Conservation (phyloP, 2,329 filamentous ascomycete genomes). For the Aspergillus ochraceus region DNA sequence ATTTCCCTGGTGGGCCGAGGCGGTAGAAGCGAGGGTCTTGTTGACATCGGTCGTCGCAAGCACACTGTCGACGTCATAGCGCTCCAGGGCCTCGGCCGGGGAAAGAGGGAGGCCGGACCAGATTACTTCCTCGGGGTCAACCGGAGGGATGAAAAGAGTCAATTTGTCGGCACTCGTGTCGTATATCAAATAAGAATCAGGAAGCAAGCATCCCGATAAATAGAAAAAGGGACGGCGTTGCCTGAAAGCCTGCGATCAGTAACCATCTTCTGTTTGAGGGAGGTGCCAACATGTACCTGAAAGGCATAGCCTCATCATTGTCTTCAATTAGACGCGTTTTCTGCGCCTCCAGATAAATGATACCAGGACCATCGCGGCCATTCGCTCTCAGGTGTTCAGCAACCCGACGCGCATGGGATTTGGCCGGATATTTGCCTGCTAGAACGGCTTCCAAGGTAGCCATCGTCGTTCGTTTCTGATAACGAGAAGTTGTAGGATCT, state of each 20-base stretch:
- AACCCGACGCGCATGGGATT: constrained; percentile 82
- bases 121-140: constrained; percentile 83
- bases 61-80: constrained; percentile 81
- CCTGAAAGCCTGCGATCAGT: constrained; percentile 45
- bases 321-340: constrained; percentile 82
- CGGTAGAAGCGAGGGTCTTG: constrained; percentile 60
- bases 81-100: constrained; percentile 68
- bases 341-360: constrained; percentile 86
- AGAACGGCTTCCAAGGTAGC: constrained; percentile 42
- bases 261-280: not conserved
- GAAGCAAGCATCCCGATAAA: constrained; percentile 77
- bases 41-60: constrained; percentile 73
- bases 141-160: constrained; percentile 86
- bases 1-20: constrained; percentile 36
- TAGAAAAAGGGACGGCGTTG: constrained; percentile 96
- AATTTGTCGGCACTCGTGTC: constrained; percentile 71
- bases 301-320: constrained; percentile 78
- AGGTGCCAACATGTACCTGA: constrained; percentile 59
- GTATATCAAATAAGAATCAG: constrained; percentile 80
- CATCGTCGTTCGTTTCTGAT: constrained; percentile 22
- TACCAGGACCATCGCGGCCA: constrained; percentile 66
- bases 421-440: constrained; percentile 72
- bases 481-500: not conserved
- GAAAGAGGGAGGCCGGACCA: constrained; percentile 89
- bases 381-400: constrained; percentile 69